These are phyloP conservation scores for Fusarium hainanense DNA, from an alignment of 2,329 filamentous ascomycete species.

Conservation along the genomic window DNA sequence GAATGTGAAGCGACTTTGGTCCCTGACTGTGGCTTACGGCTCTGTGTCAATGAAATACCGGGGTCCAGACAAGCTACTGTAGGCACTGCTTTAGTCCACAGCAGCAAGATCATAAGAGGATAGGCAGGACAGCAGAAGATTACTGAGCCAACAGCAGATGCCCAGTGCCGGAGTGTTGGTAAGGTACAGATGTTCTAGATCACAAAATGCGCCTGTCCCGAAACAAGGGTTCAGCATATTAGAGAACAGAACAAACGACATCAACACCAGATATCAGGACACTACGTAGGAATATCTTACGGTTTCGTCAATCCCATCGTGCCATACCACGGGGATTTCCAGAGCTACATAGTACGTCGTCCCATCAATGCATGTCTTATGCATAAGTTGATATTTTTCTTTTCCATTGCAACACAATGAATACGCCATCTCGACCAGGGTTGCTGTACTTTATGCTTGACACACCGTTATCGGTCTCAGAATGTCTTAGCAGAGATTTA, in stretches of 20 bases:
- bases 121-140: neutral
- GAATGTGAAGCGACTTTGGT: neutral
- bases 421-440: constrained; percentile 1
- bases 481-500: constrained; percentile 11
- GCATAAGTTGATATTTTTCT: constrained; percentile 23
- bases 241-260: neutral
- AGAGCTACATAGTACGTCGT: constrained; percentile 40
- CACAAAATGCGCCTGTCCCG: neutral
- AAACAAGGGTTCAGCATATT: constrained; percentile 22
- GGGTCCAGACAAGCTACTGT: constrained; percentile 25
- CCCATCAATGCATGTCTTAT: constrained; percentile 38
- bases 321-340: constrained; percentile 31
- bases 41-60: neutral
- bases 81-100: constrained; percentile 11
- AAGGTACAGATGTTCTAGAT: constrained; percentile 17
- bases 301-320: constrained; percentile 26
- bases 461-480: constrained; percentile 24
- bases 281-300: constrained; percentile 10
- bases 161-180: constrained; percentile 13
- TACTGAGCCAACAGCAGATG: constrained; percentile 25
- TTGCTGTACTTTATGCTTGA: constrained; percentile 6
- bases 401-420: constrained; percentile 19
- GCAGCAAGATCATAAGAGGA: constrained; percentile 5
- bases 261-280: neutral
- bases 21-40: constrained; percentile 2